Evolutionary conservation across 345 rosid genomes (phyloP).

Genomic region (Salix caprea): DNA sequence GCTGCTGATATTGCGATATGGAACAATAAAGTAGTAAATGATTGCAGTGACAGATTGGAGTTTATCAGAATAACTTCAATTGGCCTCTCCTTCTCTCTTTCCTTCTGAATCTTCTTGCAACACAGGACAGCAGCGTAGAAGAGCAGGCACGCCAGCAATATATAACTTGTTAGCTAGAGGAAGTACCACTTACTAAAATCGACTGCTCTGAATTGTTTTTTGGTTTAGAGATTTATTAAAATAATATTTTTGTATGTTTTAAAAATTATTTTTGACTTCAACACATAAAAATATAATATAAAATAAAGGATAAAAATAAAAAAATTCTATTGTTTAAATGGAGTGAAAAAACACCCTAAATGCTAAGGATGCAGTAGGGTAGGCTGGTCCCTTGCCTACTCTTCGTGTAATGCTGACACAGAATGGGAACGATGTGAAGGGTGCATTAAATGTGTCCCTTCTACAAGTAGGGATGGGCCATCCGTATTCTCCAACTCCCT

Average conservation of each 20-base stretch:
- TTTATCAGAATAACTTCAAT: background rate
- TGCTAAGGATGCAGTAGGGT: background rate
- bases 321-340: no score
- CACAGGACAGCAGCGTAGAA: background rate
- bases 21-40: background rate
- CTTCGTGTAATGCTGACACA: background rate
- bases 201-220: no score
- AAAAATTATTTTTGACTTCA: no score
- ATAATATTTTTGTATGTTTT: no score
- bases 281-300: no score
- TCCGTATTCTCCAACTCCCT: background rate
- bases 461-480: background rate
- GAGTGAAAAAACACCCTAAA: no score
- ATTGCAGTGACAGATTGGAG: background rate
- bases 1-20: no score
- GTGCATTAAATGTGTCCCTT: constrained; percentile 19
- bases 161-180: background rate
- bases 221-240: no score
- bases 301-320: no score
- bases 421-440: background rate
- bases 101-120: background rate
- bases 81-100: background rate
- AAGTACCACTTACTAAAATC: background rate
- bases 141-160: background rate
- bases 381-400: background rate